These are phyloP conservation scores for Mycena chlorophos DNA, from an alignment of 768 basidiomycete species.

Conservation along the genomic window DNA sequence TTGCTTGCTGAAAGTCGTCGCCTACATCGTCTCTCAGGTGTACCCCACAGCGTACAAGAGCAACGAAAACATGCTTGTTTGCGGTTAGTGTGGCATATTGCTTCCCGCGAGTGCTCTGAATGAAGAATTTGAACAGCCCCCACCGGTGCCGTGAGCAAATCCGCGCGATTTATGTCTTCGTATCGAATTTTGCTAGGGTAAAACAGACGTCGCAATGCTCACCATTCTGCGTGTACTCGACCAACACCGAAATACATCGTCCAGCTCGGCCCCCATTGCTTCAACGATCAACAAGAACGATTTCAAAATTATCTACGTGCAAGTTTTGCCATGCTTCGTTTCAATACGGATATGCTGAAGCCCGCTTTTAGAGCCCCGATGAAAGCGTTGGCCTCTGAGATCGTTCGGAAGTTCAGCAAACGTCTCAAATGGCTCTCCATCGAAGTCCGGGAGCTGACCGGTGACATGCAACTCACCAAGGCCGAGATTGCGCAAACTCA, in stretches of 20 bases:
- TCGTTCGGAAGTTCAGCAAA: slow-evolving; percentile 89
- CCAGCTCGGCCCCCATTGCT: slow-evolving; percentile 35
- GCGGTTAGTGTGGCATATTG: slow-evolving; percentile 52
- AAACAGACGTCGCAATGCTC: slow-evolving; percentile 98
- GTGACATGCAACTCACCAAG: slow-evolving; percentile 97
- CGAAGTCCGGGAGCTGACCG: slow-evolving; percentile 87
- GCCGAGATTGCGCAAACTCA: slow-evolving; percentile 93
- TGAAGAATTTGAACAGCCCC: slow-evolving; percentile 61
- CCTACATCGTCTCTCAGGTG: slow-evolving; percentile 8
- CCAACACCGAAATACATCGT: slow-evolving; percentile 51
- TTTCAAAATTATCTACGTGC: slow-evolving; percentile 99
- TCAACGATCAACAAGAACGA: slow-evolving; percentile 62
- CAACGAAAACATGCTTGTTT: slow-evolving; percentile 95
- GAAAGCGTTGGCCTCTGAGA: slow-evolving; percentile 96
- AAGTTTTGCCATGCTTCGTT: slow-evolving; percentile 24
- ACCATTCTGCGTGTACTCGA: slow-evolving; percentile 85
- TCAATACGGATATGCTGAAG: slow-evolving; percentile 2
- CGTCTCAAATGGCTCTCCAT: slow-evolving; percentile 87
- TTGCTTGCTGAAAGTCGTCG: neutral
- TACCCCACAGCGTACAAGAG: slow-evolving; percentile 91
- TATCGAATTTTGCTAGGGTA: slow-evolving; percentile 60
- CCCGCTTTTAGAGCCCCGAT: slow-evolving; percentile 77
- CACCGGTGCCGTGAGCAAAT: slow-evolving; percentile 83
- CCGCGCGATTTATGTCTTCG: slow-evolving; percentile 13
- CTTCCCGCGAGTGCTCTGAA: neutral